These are phyloP conservation scores for Blastobotrys raffinosifermentans DNA, from an alignment of 1,139 yeast species.

Conservation along the genomic window DNA sequence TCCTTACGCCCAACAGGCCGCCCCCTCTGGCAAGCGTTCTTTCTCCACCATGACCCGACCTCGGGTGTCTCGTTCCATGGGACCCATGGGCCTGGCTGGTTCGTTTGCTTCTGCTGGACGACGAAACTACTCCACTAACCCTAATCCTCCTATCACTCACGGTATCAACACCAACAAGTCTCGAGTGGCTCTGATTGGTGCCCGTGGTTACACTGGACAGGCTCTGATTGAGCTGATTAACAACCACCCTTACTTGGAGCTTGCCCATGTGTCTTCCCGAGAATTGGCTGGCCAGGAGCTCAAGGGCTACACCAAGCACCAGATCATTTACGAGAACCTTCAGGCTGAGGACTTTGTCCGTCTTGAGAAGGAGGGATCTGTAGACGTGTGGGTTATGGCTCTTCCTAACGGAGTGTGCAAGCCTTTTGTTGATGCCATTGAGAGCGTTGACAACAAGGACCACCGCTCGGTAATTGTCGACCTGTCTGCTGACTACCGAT, in stretches of 20 bases:
- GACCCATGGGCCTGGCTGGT: conserved; percentile 6
- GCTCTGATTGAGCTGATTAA: conserved; percentile 83
- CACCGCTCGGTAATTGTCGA: conserved; percentile 77
- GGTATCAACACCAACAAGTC: conserved; percentile 58
- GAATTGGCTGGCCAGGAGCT: conserved; percentile 85
- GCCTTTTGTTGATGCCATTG: conserved; percentile 94
- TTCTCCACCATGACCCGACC: conserved; percentile 30
- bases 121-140: conserved; percentile 41
- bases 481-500: conserved; percentile 92
- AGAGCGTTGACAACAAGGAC: conserved; percentile 43
- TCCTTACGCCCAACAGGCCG: conserved; percentile 14
- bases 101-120: conserved; percentile 4
- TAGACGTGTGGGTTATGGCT: conserved; percentile 99
- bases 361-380: conserved; percentile 68
- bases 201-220: conserved; percentile 97
- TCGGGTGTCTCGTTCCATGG: not conserved
- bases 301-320: conserved; percentile 76
- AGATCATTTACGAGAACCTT: conserved; percentile 75
- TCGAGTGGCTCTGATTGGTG: conserved; percentile 91
- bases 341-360: conserved; percentile 79
- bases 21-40: conserved; percentile 22
- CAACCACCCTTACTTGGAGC: conserved; percentile 78
- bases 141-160: conserved; percentile 63
- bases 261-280: conserved; percentile 92
- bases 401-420: conserved; percentile 96